phyloP scores from a whole-genome alignment of 2,329 filamentous ascomycete genomes.

The Endoconidiophora polonica region DNA sequence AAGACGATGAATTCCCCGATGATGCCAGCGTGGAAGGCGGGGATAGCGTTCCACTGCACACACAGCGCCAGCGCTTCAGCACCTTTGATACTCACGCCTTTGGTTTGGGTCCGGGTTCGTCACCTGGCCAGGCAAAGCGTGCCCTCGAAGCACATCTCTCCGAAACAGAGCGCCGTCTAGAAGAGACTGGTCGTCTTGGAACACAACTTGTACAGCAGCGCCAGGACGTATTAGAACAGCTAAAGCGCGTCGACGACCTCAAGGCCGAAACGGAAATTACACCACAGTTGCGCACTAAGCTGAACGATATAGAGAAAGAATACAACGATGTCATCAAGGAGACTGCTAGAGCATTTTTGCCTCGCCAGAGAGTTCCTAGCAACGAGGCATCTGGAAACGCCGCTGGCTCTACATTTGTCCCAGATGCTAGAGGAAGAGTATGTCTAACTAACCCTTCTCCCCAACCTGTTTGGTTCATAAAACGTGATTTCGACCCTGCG shows the following conservation, averaged over 20 bases:
- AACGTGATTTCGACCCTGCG: not conserved
- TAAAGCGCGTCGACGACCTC: slow-evolving; percentile 70
- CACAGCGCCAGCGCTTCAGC: slow-evolving; percentile 52
- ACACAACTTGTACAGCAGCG: slow-evolving; percentile 77
- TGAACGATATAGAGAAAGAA: slow-evolving; percentile 79
- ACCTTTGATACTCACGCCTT: slow-evolving; percentile 70
- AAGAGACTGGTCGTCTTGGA: slow-evolving; percentile 79
- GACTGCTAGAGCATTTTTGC: slow-evolving; percentile 73
- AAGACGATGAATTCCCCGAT: slow-evolving; percentile 5
- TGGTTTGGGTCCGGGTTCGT: slow-evolving; percentile 56
- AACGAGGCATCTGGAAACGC: slow-evolving; percentile 32
- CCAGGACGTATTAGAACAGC: slow-evolving; percentile 60
- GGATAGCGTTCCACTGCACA: not conserved
- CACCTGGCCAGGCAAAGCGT: slow-evolving; percentile 72
- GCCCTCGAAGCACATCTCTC: slow-evolving; percentile 81
- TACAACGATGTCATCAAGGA: slow-evolving; percentile 89
- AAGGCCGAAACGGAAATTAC: slow-evolving; percentile 63
- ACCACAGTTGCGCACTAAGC: slow-evolving; percentile 64
- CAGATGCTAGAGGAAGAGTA: slow-evolving; percentile 37
- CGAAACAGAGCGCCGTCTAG: slow-evolving; percentile 80
- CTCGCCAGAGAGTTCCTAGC: slow-evolving; percentile 65
- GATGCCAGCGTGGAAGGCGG: slow-evolving; percentile 9
- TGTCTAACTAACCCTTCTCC: not conserved
- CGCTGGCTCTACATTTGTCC: slow-evolving; percentile 32
- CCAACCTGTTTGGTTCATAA: not conserved